These are phyloP conservation scores for Starmerella davenportii DNA, from an alignment of 805 yeast genomes.

Conservation along the genomic window DNA sequence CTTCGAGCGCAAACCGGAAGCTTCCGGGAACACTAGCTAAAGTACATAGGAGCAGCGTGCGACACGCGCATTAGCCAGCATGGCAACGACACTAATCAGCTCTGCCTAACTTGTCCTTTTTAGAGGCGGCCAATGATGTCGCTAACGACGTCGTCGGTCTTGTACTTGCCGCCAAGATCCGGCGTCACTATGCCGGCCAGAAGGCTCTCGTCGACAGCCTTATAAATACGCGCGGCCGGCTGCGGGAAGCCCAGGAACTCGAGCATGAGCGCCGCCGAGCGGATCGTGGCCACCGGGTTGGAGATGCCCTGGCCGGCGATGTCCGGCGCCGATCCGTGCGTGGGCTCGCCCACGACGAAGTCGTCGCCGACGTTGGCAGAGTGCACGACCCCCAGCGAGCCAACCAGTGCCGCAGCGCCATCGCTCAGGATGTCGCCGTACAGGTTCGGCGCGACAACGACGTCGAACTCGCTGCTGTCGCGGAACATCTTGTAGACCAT, in stretches of 20 bases:
- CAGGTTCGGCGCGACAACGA: conserved; percentile 94
- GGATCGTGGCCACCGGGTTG: conserved; percentile 93
- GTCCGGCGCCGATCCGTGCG: conserved; percentile 98
- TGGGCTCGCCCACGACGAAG: conserved; percentile 97
- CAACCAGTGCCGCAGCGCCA: conserved; percentile 96
- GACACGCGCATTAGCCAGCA: no score
- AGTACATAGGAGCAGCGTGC: no score
- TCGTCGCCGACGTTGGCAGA: conserved; percentile 93
- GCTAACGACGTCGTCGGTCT: conserved; percentile 72
- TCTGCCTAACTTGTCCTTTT: no score
- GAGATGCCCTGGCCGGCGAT: conserved; percentile 80
- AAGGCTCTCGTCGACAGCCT: conserved; percentile 87
- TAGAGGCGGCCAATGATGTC: conserved; percentile 48
- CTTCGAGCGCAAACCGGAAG: conserved; percentile 34
- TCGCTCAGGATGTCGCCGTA: conserved; percentile 94
- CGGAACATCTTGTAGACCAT: conserved; percentile 99
- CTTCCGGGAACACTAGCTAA: not conserved
- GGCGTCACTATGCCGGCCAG: conserved; percentile 71
- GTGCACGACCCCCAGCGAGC: conserved; percentile 95
- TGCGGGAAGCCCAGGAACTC: conserved; percentile 85
- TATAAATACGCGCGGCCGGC: conserved; percentile 81
- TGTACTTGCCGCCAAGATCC: conserved; percentile 79
- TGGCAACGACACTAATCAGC: no score
- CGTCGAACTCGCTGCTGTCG: conserved; percentile 94
- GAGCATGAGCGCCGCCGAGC: conserved; percentile 93